Conservation (phyloP, 108 stramenopile genomes). For the Cyclostephanos invisitatus region DNA sequence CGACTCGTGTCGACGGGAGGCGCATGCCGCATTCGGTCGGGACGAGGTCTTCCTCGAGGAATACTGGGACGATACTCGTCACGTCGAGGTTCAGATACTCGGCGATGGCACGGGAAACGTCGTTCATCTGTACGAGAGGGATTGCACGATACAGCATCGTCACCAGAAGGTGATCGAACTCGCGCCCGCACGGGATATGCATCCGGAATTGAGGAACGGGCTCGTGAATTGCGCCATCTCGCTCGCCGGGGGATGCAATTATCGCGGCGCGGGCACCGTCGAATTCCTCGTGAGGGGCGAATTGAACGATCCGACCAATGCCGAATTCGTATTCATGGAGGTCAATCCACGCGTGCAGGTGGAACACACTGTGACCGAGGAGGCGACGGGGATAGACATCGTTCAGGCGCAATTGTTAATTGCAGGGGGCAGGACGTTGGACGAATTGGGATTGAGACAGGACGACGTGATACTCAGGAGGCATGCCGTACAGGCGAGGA, state of each 20-base stretch:
- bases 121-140: conserved; percentile 93
- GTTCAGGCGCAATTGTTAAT: conserved; percentile 83
- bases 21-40: conserved; percentile 79
- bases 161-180: conserved; percentile 98
- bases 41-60: conserved; percentile 85
- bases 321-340: conserved; percentile 86
- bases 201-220: conserved; percentile 47
- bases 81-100: conserved; percentile 96
- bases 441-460: conserved; percentile 55
- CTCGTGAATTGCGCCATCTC: conserved; percentile 80
- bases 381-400: conserved; percentile 83
- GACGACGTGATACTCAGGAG: conserved; percentile 51
- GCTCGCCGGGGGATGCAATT: conserved; percentile 71
- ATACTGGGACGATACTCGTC: conserved; percentile 86
- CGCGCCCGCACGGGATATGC: conserved; percentile 68
- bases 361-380: conserved; percentile 89
- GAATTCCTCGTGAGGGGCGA: conserved; percentile 83
- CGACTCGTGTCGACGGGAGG: conserved; percentile 73
- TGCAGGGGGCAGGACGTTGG: conserved; percentile 72
- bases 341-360: conserved; percentile 90
- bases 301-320: conserved; percentile 44
- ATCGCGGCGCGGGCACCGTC: conserved; percentile 87
- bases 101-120: conserved; percentile 63
- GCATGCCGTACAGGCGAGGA: conserved; percentile 75
- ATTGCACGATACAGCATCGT: conserved; percentile 96